phyloP scores from a whole-genome alignment of 1,284 basidiomycete genomes.

The Ganoderma leucocontextum region DNA sequence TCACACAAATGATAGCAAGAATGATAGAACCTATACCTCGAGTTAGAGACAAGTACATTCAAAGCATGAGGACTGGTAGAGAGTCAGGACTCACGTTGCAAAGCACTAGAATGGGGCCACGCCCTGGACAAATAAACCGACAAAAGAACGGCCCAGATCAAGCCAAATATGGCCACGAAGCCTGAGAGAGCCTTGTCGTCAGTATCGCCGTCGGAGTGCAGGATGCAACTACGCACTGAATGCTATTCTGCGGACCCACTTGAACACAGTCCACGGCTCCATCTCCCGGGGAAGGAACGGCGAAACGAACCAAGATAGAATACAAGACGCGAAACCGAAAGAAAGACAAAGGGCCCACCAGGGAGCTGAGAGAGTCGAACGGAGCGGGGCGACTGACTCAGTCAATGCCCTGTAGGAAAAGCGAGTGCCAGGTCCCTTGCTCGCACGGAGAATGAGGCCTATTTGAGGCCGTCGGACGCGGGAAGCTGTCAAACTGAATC shows the following conservation, averaged over 20 bases:
- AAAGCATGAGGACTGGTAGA: not conserved
- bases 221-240: slow-evolving; percentile 40
- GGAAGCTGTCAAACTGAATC: slow-evolving; percentile 24
- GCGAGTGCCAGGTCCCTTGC: slow-evolving; percentile 17
- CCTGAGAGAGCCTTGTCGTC: slow-evolving; percentile 39
- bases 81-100: slow-evolving; percentile 55
- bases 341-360: slow-evolving; percentile 34
- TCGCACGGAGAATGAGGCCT: slow-evolving; percentile 7
- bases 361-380: slow-evolving; percentile 38
- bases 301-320: slow-evolving; percentile 26
- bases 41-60: slow-evolving; percentile 8
- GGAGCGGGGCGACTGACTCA: slow-evolving; percentile 41
- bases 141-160: slow-evolving; percentile 50
- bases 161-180: slow-evolving; percentile 47
- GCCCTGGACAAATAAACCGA: slow-evolving; percentile 50
- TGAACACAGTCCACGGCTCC: slow-evolving; percentile 45
- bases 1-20: slow-evolving; percentile 45
- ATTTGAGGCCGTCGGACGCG: slow-evolving; percentile 29
- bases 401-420: slow-evolving; percentile 40
- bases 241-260: slow-evolving; percentile 38
- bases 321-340: slow-evolving; percentile 21
- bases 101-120: slow-evolving; percentile 46
- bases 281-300: slow-evolving; percentile 33
- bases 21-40: slow-evolving; percentile 47
- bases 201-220: slow-evolving; percentile 4